Conservation (phyloP, 2,329 filamentous ascomycete species). For the Alternaria burnsii region DNA sequence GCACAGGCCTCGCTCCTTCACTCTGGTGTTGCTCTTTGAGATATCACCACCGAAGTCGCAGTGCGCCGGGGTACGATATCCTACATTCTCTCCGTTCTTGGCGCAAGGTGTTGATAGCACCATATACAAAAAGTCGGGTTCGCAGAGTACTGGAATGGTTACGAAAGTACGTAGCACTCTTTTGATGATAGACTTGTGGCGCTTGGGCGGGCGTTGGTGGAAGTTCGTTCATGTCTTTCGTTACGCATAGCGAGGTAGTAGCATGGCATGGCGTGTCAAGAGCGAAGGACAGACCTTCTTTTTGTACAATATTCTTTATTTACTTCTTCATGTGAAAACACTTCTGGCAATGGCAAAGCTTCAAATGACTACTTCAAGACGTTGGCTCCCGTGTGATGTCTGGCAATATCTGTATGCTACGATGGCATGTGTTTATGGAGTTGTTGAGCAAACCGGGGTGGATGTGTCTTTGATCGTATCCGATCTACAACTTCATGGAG, state of each 20-base stretch:
- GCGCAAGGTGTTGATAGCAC: not conserved
- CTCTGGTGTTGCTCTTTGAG: not conserved
- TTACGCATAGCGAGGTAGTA: conserved; percentile 2
- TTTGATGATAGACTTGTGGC: not conserved
- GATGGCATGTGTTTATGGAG: fast-evolving
- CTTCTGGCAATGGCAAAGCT: not conserved
- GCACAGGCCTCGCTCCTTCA: not conserved
- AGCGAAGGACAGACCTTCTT: not conserved
- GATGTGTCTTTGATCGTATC: not conserved
- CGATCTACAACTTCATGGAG: too few relatives aligned
- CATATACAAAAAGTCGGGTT: conserved; percentile 3
- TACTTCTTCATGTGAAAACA: not conserved
- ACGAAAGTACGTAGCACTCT: conserved; percentile 7
- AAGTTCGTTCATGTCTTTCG: not conserved
- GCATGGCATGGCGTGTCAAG: not conserved
- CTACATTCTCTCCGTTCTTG: not conserved
- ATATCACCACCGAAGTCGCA: not conserved
- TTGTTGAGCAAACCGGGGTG: not conserved
- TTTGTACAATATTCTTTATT: conserved; percentile 2
- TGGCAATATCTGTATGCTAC: not conserved
- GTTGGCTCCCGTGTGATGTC: not conserved
- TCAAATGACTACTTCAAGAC: not conserved
- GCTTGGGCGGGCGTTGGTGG: not conserved
- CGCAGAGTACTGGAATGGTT: conserved; percentile 23
- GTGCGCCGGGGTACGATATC: not conserved